Evolutionary conservation across 176 grass and related monocot species (phyloP), one percentile per base, ranked within the genome.

Genomic region (Eragrostis nindensis): DNA sequence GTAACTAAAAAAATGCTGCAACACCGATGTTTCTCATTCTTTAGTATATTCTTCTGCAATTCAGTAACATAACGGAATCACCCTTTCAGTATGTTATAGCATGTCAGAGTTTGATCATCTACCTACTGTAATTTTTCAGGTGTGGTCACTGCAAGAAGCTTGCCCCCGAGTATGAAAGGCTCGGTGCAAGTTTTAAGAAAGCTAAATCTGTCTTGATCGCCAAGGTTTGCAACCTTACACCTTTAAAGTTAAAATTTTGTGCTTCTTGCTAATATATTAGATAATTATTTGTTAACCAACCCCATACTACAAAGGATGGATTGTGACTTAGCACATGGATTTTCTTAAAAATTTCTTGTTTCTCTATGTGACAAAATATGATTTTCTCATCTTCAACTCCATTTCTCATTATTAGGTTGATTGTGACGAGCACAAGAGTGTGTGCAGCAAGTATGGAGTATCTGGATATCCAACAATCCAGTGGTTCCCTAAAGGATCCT

Each of bases 141-240:
- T 97, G 94, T 57, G 94, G 94, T 54, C 94, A 97, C 53, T 97
- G 94, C 74, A 97, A 97, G 74, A 97, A 97, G 81, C 94, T 97
- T 84, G 90, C 94, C 29, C 94, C 94, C 80, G 94, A 97, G 70
- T 97, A 97, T 89, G 94, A 93, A 84, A 89, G 72, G 52, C 91
- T 97, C 5, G 91, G 94, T 29, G 82, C 88, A 83, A 97, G 88
- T 78, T 97, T 97, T 69, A 97, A 93, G 74, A 97, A 93, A 89
- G 86, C 81, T 65, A 97, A 97, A 87, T 87, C 91, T 29, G 81
- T 97, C 24, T 83, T 97, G 74, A 97, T 93, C 25, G 94, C 86
- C 7, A 93, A 97, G 91, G 94, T 80, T 74, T 68, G 9, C 3
- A 46, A 17, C 38, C 21, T 39, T 53, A 27, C 9, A 41, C 15